Evolutionary conservation across 164 flowering plant species (phyloP).

Genomic region (Aristolochia contorta): DNA sequence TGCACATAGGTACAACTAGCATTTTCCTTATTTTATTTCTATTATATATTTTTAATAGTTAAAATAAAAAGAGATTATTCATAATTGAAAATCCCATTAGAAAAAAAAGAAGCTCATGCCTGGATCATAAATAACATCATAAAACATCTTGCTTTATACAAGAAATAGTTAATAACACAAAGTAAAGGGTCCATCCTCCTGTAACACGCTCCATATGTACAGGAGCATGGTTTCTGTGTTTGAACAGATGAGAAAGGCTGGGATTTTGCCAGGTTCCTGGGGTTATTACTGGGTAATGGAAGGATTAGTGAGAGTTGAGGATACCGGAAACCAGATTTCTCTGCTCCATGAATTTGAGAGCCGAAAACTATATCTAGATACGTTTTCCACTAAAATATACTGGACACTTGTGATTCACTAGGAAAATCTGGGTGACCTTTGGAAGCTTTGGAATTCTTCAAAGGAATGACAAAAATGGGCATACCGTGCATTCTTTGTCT

Average conservation of each 20-base stretch:
- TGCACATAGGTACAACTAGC: no score
- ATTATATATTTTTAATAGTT: no score
- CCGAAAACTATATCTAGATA: constrained; percentile 7
- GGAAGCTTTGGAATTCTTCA: constrained; percentile 53
- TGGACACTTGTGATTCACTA: constrained; percentile 43
- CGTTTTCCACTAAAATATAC: constrained; percentile 22
- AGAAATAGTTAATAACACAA: no score
- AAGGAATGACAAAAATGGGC: constrained; percentile 35
- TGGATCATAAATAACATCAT: no score
- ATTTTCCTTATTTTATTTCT: no score
- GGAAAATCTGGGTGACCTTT: constrained; percentile 39
- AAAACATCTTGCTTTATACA: no score
- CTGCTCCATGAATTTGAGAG: constrained; percentile 39
- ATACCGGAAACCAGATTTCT: constrained; percentile 28
- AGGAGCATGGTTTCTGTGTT: constrained; percentile 34
- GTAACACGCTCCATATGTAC: constrained; percentile 70
- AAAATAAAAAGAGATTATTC: no score
- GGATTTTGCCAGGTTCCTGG: constrained; percentile 23
- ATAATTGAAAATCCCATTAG: no score
- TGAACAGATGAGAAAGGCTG: constrained; percentile 31
- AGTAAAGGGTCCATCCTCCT: no score
- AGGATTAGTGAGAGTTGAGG: constrained; percentile 39
- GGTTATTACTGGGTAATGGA: constrained; percentile 53
- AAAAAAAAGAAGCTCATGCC: no score
- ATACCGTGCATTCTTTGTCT: constrained; percentile 21